A percentile compares a stretch with the other conserved stretches of the same genome.
These are phyloP conservation scores for Ascochyta clinopodiicola DNA, from an alignment of 2,329 filamentous ascomycete species.

Conservation along the genomic window DNA sequence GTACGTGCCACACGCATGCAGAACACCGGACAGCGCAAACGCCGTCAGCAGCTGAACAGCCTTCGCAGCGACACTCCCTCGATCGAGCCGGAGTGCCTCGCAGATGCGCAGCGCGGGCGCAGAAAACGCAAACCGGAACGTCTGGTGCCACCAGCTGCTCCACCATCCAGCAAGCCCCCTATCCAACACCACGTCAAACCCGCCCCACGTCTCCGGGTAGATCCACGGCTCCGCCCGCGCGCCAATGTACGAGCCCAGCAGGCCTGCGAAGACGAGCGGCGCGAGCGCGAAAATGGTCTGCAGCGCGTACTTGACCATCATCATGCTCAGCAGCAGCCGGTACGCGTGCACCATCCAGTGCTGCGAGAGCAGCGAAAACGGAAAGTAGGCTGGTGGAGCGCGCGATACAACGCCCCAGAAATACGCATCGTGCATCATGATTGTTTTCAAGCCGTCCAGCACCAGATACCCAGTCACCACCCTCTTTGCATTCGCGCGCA, in stretches of 20 bases:
- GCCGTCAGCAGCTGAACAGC: conserved; percentile 57
- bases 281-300: conserved; percentile 65
- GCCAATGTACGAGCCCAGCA: conserved; percentile 67
- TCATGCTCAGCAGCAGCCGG: conserved; percentile 63
- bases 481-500: conserved; percentile 43
- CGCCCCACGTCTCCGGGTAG: conserved; percentile 65
- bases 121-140: conserved; percentile 76
- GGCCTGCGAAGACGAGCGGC: conserved; percentile 65
- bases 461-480: conserved; percentile 67
- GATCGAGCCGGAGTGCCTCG: conserved; percentile 34
- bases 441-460: conserved; percentile 72
- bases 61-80: conserved; percentile 46
- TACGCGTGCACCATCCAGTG: conserved; percentile 58
- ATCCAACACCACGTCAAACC: conserved; percentile 63
- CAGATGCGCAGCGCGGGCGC: conserved; percentile 62
- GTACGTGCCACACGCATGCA: conserved; percentile 76
- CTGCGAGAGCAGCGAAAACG: conserved; percentile 52
- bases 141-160: conserved; percentile 90
- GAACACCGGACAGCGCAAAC: conserved; percentile 69
- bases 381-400: conserved; percentile 54
- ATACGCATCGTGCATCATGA: conserved; percentile 79
- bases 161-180: conserved; percentile 81
- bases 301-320: conserved; percentile 66
- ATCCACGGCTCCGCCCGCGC: conserved; percentile 66
- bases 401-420: conserved; percentile 64